Conservation (phyloP, 441 rosid genomes). For the Metrosideros polymorpha region DNA sequence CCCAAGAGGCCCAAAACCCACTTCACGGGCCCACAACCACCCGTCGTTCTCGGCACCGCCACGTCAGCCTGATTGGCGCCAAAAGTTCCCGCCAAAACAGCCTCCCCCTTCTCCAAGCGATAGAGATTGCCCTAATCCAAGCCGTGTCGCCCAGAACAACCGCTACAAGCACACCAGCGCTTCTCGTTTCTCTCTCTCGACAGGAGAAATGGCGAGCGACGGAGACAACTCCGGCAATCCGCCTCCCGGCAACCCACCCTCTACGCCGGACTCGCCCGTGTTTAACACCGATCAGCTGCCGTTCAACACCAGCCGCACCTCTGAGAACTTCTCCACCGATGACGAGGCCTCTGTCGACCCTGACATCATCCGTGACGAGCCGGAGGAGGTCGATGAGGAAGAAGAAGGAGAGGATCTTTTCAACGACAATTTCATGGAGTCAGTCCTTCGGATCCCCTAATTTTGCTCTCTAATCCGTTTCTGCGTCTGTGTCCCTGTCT, state of each 20-base stretch:
- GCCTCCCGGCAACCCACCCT: conserved; percentile 33
- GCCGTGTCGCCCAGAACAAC: not conserved
- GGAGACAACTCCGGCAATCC: conserved; percentile 22
- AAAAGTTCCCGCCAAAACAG: conserved; percentile 47
- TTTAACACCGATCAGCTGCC: conserved; percentile 96
- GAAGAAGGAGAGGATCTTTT: conserved; percentile 80
- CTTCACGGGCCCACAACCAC: not conserved
- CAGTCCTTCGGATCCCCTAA: not conserved
- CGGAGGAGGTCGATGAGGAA: conserved; percentile 56
- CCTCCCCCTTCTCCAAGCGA: not conserved
- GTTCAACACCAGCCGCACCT: conserved; percentile 40
- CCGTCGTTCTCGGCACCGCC: not conserved
- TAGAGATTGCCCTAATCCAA: not conserved
- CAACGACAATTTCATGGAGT: conserved; percentile 65
- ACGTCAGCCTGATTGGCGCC: conserved; percentile 33
- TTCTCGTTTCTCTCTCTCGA: not conserved
- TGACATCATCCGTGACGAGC: conserved; percentile 49
- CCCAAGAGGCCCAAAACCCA: not conserved
- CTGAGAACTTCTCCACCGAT: conserved; percentile 49
- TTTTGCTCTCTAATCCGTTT: not conserved
- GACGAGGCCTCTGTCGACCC: conserved; percentile 93
- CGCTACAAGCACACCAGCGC: not conserved
- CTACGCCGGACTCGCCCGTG: conserved; percentile 71
- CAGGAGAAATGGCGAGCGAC: conserved; percentile 35
- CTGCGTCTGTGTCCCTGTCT: not conserved